These are phyloP conservation scores for Penicillium sp. DNA, from an alignment of 2,329 filamentous ascomycete species.

Conservation along the genomic window DNA sequence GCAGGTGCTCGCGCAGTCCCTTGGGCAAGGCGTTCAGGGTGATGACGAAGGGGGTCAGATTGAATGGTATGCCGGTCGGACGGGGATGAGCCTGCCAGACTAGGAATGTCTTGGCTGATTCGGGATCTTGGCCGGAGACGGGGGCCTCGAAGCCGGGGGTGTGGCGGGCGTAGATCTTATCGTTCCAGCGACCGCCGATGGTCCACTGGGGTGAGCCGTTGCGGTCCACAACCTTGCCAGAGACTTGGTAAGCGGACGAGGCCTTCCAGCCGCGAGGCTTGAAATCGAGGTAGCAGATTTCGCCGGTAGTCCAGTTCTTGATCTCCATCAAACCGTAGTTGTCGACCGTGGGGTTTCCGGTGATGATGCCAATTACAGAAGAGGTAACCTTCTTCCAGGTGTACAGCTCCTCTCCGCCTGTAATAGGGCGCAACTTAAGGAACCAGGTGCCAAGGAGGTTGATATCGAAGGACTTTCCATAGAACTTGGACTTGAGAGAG, in stretches of 20 bases:
- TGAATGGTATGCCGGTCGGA: constrained; percentile 87
- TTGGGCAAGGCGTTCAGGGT: constrained; percentile 92
- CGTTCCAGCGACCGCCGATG: constrained; percentile 94
- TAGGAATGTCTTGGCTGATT: constrained; percentile 74
- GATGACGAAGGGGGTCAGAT: constrained; percentile 92
- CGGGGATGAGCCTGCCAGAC: constrained; percentile 89
- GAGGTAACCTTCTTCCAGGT: constrained; percentile 99
- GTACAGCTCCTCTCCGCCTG: constrained; percentile 81
- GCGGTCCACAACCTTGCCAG: constrained; percentile 79
- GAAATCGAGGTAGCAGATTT: constrained; percentile 87
- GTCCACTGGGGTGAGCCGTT: constrained; percentile 82
- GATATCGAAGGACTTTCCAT: constrained; percentile 96
- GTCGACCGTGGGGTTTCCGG: constrained; percentile 92
- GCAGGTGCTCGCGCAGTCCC: constrained; percentile 72
- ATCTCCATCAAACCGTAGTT: constrained; percentile 98
- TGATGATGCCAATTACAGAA: constrained; percentile 97
- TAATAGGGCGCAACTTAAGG: constrained; percentile 74
- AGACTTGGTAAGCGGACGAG: constrained; percentile 83
- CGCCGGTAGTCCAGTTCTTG: constrained; percentile 95
- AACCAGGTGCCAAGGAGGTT: constrained; percentile 98
- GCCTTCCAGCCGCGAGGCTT: constrained; percentile 96
- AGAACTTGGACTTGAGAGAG: constrained; percentile 93
- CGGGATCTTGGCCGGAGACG: constrained; percentile 57
- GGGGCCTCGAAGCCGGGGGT: constrained; percentile 83
- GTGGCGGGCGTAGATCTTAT: constrained; percentile 89